Conservation (phyloP, 306 rosid species). For the Spatholobus suberectus region DNA sequence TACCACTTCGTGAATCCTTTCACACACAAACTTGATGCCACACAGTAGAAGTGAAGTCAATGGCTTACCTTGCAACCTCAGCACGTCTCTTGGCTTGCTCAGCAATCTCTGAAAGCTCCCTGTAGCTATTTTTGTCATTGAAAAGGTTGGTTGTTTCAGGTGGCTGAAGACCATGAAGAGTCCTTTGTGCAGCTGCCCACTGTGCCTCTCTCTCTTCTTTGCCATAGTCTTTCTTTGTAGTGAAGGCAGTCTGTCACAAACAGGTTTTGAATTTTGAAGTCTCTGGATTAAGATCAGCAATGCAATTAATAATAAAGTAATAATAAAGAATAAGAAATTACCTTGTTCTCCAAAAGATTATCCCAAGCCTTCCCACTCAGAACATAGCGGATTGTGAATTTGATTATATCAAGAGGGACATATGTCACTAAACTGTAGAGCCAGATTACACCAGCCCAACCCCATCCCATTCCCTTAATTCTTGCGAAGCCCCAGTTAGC, state of each 20-base stretch:
- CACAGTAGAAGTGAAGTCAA: neutral
- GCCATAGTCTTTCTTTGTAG: constrained; percentile 97
- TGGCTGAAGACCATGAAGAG: constrained; percentile 97
- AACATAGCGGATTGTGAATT: constrained; percentile 85
- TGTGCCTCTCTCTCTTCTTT: constrained; percentile 99
- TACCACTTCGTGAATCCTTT: constrained; percentile 8
- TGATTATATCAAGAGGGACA: constrained; percentile 85
- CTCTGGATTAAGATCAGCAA: constrained; percentile 16
- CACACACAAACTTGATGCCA: neutral
- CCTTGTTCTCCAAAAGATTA: constrained; percentile 97
- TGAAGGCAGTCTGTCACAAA: constrained; percentile 86
- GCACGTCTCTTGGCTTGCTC: constrained; percentile 98
- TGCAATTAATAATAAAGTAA: neutral
- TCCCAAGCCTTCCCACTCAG: constrained; percentile 97
- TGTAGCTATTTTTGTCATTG: constrained; percentile 69
- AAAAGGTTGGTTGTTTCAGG: constrained; percentile 71
- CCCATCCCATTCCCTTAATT: constrained; percentile 91
- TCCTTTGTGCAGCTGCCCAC: constrained; percentile 98
- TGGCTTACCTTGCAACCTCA: constrained; percentile 91
- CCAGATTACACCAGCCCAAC: constrained; percentile 99
- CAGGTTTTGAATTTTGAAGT: constrained; percentile 18
- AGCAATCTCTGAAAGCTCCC: constrained; percentile 99
- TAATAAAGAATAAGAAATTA: constrained; percentile 14
- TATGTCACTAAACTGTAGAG: constrained; percentile 84
- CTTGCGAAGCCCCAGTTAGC: constrained; percentile 85